Evolutionary conservation across 768 basidiomycete species (phyloP).

Genomic region (Auriscalpium microsporum): DNA sequence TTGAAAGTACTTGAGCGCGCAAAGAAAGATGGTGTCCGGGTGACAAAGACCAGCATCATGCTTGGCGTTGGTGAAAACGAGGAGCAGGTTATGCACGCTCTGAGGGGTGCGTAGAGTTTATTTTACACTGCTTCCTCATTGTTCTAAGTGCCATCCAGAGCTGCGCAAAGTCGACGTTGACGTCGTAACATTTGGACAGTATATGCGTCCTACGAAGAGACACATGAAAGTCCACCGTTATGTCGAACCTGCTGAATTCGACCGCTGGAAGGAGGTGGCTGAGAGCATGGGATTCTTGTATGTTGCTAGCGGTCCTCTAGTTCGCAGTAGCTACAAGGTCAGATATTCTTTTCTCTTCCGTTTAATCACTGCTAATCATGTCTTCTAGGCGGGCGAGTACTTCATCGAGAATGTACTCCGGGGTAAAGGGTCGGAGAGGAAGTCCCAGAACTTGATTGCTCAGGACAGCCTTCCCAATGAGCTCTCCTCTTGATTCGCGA

Average conservation of each 20-base stretch:
- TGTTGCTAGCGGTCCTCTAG: slow-evolving; percentile 93
- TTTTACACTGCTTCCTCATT: not conserved
- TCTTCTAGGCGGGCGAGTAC: slow-evolving; percentile 80
- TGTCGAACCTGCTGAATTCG: slow-evolving; percentile 89
- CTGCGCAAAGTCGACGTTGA: slow-evolving; percentile 84
- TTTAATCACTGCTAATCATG: not conserved
- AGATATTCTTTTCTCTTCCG: slow-evolving; percentile 13
- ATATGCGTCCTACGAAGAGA: slow-evolving; percentile 97
- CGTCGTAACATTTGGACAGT: slow-evolving; percentile 98
- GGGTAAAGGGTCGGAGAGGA: slow-evolving; percentile 43
- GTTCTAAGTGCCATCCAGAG: slow-evolving; percentile 39
- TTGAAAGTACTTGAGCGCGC: slow-evolving; percentile 74
- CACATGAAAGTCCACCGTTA: slow-evolving; percentile 99
- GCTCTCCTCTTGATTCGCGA: not conserved
- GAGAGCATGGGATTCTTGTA: slow-evolving; percentile 95
- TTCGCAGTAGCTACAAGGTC: slow-evolving; percentile 96
- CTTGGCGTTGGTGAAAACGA: slow-evolving; percentile 90
- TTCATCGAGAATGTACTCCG: slow-evolving; percentile 88
- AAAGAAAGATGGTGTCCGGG: slow-evolving; percentile 71
- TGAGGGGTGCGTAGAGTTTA: slow-evolving; percentile 52
- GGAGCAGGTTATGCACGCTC: slow-evolving; percentile 72
- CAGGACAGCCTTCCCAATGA: not conserved
- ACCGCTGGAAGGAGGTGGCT: slow-evolving; percentile 81
- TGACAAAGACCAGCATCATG: slow-evolving; percentile 99
- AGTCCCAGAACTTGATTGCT: slow-evolving; percentile 24